Conservation (phyloP, 2,329 filamentous ascomycete species). For the Escovopsis sp. region DNA sequence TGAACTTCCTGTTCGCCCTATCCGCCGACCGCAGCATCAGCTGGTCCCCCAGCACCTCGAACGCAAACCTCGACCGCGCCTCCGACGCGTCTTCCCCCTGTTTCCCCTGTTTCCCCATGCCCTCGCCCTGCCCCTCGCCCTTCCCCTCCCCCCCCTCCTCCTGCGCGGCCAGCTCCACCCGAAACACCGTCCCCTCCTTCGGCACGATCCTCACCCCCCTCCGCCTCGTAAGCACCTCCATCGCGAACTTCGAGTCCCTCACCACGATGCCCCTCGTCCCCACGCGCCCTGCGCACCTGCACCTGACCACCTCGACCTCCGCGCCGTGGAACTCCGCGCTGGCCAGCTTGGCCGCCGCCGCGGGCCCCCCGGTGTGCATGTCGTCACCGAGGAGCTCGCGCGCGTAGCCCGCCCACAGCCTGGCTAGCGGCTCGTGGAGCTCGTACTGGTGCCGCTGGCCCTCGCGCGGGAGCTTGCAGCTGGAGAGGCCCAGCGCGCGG, state of each 20-base stretch:
- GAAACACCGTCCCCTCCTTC: constrained; percentile 81
- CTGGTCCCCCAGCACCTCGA: constrained; percentile 78
- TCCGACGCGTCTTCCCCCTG: constrained; percentile 1
- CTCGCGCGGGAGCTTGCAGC: constrained; percentile 57
- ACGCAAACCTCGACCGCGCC: constrained; percentile 36
- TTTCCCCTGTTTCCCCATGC: too few relatives aligned
- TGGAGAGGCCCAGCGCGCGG: constrained; percentile 49
- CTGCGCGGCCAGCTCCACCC: constrained; percentile 46
- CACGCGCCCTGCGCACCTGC: constrained; percentile 65
- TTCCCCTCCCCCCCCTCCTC: constrained; percentile 1
- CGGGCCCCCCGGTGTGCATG: constrained; percentile 37
- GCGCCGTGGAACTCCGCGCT: constrained; percentile 89
- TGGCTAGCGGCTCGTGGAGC: constrained; percentile 62
- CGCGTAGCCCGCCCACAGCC: constrained; percentile 74
- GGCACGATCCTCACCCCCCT: constrained; percentile 65
- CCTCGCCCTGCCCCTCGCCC: too few relatives aligned
- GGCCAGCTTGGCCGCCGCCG: constrained; percentile 57
- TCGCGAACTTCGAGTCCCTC: constrained; percentile 71
- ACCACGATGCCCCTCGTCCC: constrained; percentile 78
- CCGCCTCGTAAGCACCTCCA: constrained; percentile 64
- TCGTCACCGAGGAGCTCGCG: constrained; percentile 59
- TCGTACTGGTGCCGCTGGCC: constrained; percentile 43
- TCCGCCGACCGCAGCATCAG: constrained; percentile 73
- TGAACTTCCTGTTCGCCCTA: constrained; percentile 82
- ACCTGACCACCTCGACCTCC: constrained; percentile 65